Conservation (phyloP, 2,329 filamentous ascomycete genomes). For the Fusarium metavorans region DNA sequence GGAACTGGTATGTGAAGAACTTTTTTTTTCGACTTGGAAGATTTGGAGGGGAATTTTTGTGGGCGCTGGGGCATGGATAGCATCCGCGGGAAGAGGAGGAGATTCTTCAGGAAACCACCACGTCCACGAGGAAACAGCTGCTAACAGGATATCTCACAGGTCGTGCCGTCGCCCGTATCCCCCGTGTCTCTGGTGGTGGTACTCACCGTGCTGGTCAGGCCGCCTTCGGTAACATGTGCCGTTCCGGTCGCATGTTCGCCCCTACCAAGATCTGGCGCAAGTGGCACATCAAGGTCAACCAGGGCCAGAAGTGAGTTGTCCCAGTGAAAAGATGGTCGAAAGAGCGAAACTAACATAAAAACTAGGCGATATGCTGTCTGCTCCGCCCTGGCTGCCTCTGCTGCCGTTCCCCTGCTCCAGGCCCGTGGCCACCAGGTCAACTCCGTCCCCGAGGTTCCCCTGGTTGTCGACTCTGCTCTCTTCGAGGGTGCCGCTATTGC, state of each 20-base stretch:
- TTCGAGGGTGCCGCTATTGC: slow-evolving; percentile 83
- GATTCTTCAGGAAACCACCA: slow-evolving; percentile 2
- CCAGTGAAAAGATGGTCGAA: background rate
- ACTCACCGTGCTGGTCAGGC: slow-evolving; percentile 99
- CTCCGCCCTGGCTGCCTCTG: slow-evolving; percentile 96
- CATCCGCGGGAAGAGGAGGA: background rate
- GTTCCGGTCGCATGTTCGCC: slow-evolving; percentile 99
- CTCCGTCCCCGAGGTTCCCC: slow-evolving; percentile 93
- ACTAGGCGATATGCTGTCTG: slow-evolving; percentile 93
- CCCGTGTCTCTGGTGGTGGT: slow-evolving; percentile 99
- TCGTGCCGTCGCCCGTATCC: slow-evolving; percentile 99
- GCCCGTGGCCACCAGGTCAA: slow-evolving; percentile 97
- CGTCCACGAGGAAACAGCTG: slow-evolving; percentile 1
- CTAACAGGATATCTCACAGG: slow-evolving; percentile 64
- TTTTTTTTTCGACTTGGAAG: slow-evolving; percentile 15
- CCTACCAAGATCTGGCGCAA: slow-evolving; percentile 99
- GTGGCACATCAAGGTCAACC: slow-evolving; percentile 99
- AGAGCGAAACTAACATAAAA: slow-evolving; percentile 39
- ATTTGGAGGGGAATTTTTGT: slow-evolving; percentile 30
- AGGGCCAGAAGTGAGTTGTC: slow-evolving; percentile 87
- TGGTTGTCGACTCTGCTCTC: slow-evolving; percentile 91
- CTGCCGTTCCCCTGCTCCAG: slow-evolving; percentile 92
- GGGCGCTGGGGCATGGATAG: slow-evolving; percentile 17
- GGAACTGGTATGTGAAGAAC: slow-evolving; percentile 84
- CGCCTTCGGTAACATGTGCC: slow-evolving; percentile 99